Conservation (phyloP, 2,329 filamentous ascomycete species). For the Lachnellula subtilissima region DNA sequence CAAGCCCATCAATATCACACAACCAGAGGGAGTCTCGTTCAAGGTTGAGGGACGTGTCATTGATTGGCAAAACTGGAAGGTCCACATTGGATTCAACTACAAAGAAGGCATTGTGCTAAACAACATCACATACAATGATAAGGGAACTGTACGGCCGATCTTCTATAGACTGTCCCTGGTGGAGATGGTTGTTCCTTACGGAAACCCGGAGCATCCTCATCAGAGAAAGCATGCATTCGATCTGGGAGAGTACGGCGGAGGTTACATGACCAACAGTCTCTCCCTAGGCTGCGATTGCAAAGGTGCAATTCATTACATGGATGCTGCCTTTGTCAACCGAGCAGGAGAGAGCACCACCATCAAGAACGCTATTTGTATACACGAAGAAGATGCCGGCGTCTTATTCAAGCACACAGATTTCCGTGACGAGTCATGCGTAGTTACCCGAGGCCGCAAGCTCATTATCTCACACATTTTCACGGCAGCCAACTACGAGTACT, state of each 20-base stretch:
- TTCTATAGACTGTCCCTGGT: slow-evolving; percentile 87
- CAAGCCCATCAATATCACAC: slow-evolving; percentile 83
- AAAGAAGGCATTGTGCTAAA: slow-evolving; percentile 85
- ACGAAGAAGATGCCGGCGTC: slow-evolving; percentile 89
- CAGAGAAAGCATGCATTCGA: slow-evolving; percentile 80
- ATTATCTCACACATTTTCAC: slow-evolving; percentile 91
- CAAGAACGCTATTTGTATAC: slow-evolving; percentile 93
- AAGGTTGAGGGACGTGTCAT: slow-evolving; percentile 67
- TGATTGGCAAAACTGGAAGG: slow-evolving; percentile 89
- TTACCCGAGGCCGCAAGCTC: slow-evolving; percentile 80
- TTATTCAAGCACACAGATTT: slow-evolving; percentile 95
- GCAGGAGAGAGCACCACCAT: slow-evolving; percentile 72
- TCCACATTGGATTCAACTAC: slow-evolving; percentile 94
- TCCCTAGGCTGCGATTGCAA: slow-evolving; percentile 81
- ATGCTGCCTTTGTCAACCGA: slow-evolving; percentile 77
- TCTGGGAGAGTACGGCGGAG: slow-evolving; percentile 74
- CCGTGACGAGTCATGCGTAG: slow-evolving; percentile 79
- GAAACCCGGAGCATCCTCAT: slow-evolving; percentile 74
- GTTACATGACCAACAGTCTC: slow-evolving; percentile 78
- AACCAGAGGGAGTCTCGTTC: slow-evolving; percentile 87
- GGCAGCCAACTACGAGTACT: slow-evolving; percentile 94
- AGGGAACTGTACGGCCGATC: slow-evolving; percentile 67
- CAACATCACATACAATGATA: slow-evolving; percentile 86
- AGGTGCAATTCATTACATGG: slow-evolving; percentile 82
- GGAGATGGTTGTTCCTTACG: slow-evolving; percentile 93